Evolutionary conservation across 352 stramenopile species (phyloP).

Genomic region (Pythium dissotocum): DNA sequence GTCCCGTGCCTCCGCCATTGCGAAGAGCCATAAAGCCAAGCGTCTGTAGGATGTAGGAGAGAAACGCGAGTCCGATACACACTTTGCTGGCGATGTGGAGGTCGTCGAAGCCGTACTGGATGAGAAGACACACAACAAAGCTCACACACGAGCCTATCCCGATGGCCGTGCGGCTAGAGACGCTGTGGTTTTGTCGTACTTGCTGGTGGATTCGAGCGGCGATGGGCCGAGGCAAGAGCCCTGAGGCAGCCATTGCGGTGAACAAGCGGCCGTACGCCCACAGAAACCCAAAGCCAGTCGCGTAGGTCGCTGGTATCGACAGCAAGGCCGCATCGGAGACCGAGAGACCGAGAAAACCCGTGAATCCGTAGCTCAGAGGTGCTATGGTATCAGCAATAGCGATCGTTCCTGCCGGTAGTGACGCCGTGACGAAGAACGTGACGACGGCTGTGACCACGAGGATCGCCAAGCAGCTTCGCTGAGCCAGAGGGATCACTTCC

Average conservation of each 20-base stretch:
- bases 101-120: conserved; percentile 3
- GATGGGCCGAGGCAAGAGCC: conserved; percentile 22
- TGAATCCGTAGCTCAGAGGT: conserved; percentile 25
- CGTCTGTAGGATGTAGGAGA: conserved; percentile 24
- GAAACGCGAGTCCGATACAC: conserved; percentile 17
- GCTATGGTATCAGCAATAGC: not conserved
- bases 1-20: not conserved
- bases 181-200: conserved; percentile 1
- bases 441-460: conserved; percentile 12
- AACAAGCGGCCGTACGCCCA: conserved; percentile 27
- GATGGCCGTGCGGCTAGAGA: conserved; percentile 14
- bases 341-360: conserved; percentile 8
- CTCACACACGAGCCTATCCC: conserved; percentile 5
- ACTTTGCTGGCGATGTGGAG: not conserved
- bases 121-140: conserved; percentile 21
- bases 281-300: conserved; percentile 25
- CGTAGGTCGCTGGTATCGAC: conserved; percentile 27
- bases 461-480: conserved; percentile 20
- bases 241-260: conserved; percentile 15
- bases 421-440: conserved; percentile 25
- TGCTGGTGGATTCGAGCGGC: conserved; percentile 5
- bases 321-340: conserved; percentile 14
- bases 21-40: conserved; percentile 16
- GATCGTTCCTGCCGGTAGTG: conserved; percentile 9
- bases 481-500: conserved; percentile 17